These are phyloP conservation scores for Pyrenophora teres DNA, from an alignment of 2,329 filamentous ascomycete species.

Conservation along the genomic window DNA sequence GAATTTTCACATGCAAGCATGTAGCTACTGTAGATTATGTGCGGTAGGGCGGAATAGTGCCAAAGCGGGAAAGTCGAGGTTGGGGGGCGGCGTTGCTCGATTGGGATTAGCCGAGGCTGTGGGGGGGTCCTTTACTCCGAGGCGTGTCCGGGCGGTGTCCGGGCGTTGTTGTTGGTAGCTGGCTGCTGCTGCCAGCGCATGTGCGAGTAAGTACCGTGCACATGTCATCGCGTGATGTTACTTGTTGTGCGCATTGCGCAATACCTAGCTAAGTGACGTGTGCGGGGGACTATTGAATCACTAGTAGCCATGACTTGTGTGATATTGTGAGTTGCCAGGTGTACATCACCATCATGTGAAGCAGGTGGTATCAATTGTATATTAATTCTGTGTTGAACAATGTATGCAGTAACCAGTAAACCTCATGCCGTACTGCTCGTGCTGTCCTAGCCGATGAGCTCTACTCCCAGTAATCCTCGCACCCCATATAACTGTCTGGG, in stretches of 20 bases:
- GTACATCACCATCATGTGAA: too few relatives aligned
- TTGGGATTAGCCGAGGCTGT: too few relatives aligned
- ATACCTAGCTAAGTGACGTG: too few relatives aligned
- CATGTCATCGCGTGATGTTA: not conserved
- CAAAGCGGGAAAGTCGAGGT: too few relatives aligned
- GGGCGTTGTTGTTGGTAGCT: not conserved
- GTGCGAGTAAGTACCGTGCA: not conserved
- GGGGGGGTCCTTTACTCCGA: not conserved
- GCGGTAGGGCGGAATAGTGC: too few relatives aligned
- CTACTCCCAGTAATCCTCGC: constrained; percentile 15
- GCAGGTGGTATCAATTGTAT: constrained; percentile 6
- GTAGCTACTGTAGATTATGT: too few relatives aligned
- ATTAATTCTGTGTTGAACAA: constrained; percentile 9
- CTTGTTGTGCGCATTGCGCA: too few relatives aligned
- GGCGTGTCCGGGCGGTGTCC: not conserved
- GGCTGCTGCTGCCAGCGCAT: not conserved
- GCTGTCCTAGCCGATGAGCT: constrained; percentile 8
- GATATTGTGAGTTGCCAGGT: too few relatives aligned
- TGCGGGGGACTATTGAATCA: too few relatives aligned
- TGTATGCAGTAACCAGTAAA: constrained; percentile 13
- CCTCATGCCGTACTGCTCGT: constrained; percentile 14
- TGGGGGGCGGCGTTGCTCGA: too few relatives aligned
- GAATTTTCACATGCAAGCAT: not conserved
- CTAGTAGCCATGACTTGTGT: too few relatives aligned
- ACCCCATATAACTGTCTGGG: constrained; percentile 26